These are phyloP conservation scores for Escovopsis weberi DNA, from an alignment of 2,329 filamentous ascomycete species.

Conservation along the genomic window DNA sequence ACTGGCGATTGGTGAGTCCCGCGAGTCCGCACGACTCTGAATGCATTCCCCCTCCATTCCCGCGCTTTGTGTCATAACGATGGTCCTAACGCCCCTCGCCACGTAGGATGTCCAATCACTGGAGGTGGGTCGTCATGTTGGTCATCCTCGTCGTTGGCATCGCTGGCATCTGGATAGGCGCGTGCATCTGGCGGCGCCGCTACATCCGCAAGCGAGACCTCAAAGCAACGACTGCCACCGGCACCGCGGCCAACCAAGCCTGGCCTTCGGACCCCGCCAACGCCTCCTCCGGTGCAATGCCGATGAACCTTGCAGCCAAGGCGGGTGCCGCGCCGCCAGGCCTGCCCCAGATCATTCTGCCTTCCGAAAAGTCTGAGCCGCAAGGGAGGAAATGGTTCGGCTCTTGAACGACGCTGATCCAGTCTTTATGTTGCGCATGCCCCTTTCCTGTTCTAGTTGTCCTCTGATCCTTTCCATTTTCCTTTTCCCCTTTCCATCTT, in stretches of 20 bases:
- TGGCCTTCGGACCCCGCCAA: conserved; percentile 19
- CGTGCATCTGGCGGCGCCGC: conserved; percentile 57
- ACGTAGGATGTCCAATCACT: conserved; percentile 52
- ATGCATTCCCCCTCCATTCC: neutral
- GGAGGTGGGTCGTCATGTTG: conserved; percentile 71
- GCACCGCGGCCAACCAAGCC: conserved; percentile 20
- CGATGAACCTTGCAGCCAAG: conserved; percentile 8
- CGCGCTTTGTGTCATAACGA: neutral
- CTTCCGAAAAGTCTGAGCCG: conserved; percentile 4
- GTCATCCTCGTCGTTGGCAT: conserved; percentile 60
- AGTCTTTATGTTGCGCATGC: neutral
- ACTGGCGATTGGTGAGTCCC: conserved; percentile 33
- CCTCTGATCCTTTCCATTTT: too few relatives aligned
- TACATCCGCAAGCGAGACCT: conserved; percentile 57
- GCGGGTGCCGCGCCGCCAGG: neutral
- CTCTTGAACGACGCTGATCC: neutral
- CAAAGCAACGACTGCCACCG: conserved; percentile 18
- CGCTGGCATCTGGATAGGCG: conserved; percentile 48
- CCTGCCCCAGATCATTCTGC: conserved; percentile 2
- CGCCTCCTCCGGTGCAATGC: conserved; percentile 12
- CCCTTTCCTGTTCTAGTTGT: too few relatives aligned
- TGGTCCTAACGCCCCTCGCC: neutral
- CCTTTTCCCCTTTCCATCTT: too few relatives aligned
- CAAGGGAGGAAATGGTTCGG: conserved; percentile 2
- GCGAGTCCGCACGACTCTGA: too few relatives aligned